Conservation (phyloP, 208 protist genomes). For the Naegleria gruberi region DNA sequence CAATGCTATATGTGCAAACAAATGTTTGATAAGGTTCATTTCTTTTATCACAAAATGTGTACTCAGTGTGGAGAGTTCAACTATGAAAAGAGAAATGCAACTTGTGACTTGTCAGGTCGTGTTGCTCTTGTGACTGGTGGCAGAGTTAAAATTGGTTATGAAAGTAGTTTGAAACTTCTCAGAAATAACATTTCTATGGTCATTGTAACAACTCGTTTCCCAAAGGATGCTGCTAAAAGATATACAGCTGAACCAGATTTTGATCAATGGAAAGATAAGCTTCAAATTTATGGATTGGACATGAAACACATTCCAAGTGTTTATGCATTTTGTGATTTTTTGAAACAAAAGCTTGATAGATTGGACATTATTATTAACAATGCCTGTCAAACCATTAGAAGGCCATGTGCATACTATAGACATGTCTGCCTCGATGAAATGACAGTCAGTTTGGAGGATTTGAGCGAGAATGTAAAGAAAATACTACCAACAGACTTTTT, state of each 20-base stretch:
- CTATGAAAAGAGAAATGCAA: constrained; percentile 81
- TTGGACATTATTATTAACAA: constrained; percentile 86
- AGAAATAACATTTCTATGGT: neutral
- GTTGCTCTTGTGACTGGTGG: constrained; percentile 32
- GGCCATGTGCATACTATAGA: constrained; percentile 78
- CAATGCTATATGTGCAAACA: constrained; percentile 72
- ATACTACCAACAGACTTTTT: neutral
- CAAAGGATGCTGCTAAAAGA: neutral
- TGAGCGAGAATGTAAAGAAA: neutral
- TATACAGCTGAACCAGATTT: constrained; percentile 38
- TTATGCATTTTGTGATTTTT: constrained; percentile 37
- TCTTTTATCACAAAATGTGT: constrained; percentile 92
- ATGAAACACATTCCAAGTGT: constrained; percentile 48
- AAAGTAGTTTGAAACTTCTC: neutral
- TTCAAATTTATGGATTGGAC: constrained; percentile 56
- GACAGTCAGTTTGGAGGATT: constrained; percentile 32
- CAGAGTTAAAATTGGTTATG: neutral
- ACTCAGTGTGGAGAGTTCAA: constrained; percentile 85
- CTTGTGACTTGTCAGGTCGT: constrained; percentile 52
- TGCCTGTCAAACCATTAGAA: constrained; percentile 89
- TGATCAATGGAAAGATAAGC: constrained; percentile 35
- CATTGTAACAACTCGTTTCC: constrained; percentile 20
- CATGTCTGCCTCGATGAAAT: constrained; percentile 63
- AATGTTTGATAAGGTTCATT: constrained; percentile 74
- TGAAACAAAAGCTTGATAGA: neutral